Base-by-base conservation (phyloP, 345 rosid genomes). In the Populus ilicifolia region DNA sequence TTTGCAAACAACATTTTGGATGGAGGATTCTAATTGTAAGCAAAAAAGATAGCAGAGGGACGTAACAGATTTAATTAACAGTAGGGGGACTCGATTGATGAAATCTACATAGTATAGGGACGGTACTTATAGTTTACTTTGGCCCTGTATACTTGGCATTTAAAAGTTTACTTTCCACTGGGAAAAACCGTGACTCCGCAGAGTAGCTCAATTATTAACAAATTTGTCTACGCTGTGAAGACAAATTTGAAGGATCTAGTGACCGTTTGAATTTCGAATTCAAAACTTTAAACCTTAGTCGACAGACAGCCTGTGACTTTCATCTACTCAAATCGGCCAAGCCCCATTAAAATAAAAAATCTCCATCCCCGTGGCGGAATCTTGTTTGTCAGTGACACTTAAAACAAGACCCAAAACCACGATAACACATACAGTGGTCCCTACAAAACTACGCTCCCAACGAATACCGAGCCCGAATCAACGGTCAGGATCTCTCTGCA, bases 231-330 rank as follows among this genome's bases (percentile, higher is more conserved):
- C 64, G 41, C n/a, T n/a, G 39, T 3, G 25, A 16, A 50, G 21
- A 4, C 67, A 20, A 63, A 27, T 9, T 17, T 30, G 77, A 73
- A 61, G 54, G 35, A 63, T 73, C 41, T 78, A 63, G 84, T 80
- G 80, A 83, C 88, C 86, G 88, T 85, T 85, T 85, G 67, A 78
- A 83, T 64, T 85, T 85, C 83, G 77, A 85, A 85, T 80, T 80
- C 82, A 65, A 82, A 77, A 50, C 5, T 3, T 65, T 25, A 23
- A 14, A 35, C 21, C 69, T 36, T 10, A 8, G n/a, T n/a, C 52
- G 39, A 67, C 80, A 6, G 72, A 75, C 83, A 6, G 75, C 25
- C 86, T 63, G 86, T 76, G 80, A 76, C 80, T 18, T 27, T 68
- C 33, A 21, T 25, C 67, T 59, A 27, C 67, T 64, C 80, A 64